Evolutionary conservation across 768 basidiomycete species (phyloP).

Genomic region (Sarcodon sp.): DNA sequence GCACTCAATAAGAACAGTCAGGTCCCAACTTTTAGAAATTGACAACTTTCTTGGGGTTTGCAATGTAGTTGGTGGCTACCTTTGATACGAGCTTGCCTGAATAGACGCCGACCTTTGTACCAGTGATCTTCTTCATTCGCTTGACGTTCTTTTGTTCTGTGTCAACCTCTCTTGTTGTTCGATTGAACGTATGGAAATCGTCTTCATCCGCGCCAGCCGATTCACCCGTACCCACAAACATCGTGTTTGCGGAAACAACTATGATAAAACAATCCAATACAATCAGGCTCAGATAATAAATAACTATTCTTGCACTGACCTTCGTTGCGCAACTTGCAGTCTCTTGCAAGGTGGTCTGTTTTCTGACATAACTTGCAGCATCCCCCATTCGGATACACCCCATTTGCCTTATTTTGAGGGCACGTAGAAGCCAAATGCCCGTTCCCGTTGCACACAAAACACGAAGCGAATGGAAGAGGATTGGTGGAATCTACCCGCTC

Average conservation of each 20-base stretch:
- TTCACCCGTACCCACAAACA: conserved; percentile 32
- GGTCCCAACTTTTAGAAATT: conserved; percentile 21
- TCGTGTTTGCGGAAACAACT: conserved; percentile 25
- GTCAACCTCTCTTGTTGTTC: conserved; percentile 47
- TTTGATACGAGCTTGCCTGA: conserved; percentile 14
- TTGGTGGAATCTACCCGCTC: conserved; percentile 46
- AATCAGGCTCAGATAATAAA: conserved; percentile 6
- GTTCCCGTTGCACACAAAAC: conserved; percentile 76
- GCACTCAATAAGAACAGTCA: no score
- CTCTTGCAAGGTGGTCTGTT: conserved; percentile 73
- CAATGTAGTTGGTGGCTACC: conserved; percentile 14
- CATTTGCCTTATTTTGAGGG: conserved; percentile 65
- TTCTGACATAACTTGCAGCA: conserved; percentile 82
- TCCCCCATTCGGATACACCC: conserved; percentile 87
- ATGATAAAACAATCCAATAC: conserved; percentile 5
- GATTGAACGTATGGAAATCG: conserved; percentile 78
- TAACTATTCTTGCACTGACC: conserved; percentile 23
- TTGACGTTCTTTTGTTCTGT: conserved; percentile 40
- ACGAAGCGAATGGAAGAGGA: conserved; percentile 79
- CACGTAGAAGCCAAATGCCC: conserved; percentile 84
- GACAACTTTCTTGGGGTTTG: conserved; percentile 30
- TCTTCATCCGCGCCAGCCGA: conserved; percentile 86
- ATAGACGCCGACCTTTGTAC: conserved; percentile 30
- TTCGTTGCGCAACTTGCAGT: conserved; percentile 57
- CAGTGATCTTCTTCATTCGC: conserved; percentile 25